Evolutionary conservation across 2,329 filamentous ascomycete species (phyloP), one percentile per base, ranked within the genome.

Genomic region (Phaeophleospora eucalypticola): DNA sequence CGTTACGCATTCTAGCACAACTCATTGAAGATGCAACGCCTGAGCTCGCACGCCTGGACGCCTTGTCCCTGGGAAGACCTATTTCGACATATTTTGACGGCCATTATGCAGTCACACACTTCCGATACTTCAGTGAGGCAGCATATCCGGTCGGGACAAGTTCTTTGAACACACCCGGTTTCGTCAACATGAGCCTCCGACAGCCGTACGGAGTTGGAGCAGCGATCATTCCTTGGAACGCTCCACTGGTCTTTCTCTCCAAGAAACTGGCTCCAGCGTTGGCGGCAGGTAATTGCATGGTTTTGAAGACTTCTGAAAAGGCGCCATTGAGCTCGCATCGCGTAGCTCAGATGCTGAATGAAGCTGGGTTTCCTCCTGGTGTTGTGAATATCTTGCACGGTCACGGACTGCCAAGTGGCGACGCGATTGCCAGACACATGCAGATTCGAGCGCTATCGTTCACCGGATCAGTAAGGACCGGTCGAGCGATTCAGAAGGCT

Each of bases 171-270:
- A 75, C 71, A 0, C 73, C 73, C 0, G 72, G 72, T 3, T 64
- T 67, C 44, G 49, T 76, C n/a, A 71, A 55, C 37, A 47, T 77
- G 58, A 73, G 48, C 16, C 36, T 47, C 7, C 21, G 47, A 20
- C 47, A 79, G 59, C 77, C 76, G 0, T 71, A 68, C 35, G 76
- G 76, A n/a, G 75, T 79, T 2, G 72, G 71, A 0, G 78, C 70
- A 2, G 68, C 68, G n/a, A 82, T 83, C 44, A 78, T 81, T 41
- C 79, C 79, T 0, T 82, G 78, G 77, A 81, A 81, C 51, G 70
- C 68, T 0, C 71, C 77, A 0, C 53, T 79, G 2, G 45, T 71
- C 1, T 72, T 75, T 51, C 41, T 52, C 7, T 29, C 63, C 0
- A 61, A 64, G 62, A 83, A 84, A 63, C 63, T 81, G 15, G 79